Evolutionary conservation across 2,329 filamentous ascomycete genomes (phyloP), one percentile per base, ranked within the genome.

Genomic region (Venturia effusa): DNA sequence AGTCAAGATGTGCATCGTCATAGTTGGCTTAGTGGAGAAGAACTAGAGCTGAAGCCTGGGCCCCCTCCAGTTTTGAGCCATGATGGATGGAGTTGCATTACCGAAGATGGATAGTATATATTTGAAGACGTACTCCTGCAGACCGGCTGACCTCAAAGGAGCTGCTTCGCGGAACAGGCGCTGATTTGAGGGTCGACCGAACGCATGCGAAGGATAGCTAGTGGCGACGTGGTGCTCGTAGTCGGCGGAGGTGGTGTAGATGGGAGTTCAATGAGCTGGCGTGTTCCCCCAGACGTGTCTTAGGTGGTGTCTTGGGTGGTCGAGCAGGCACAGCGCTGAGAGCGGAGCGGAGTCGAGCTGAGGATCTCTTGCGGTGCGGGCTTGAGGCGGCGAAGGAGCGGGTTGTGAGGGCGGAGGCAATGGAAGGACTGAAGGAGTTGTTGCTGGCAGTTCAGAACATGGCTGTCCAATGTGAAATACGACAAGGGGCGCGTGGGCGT

Each of bases 81-180:
- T 3, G 13, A 6, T 34, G 34, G 17, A 45, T 34, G 15, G 0
- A 24, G 34, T 11, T 61, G 41, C 59, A 61, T 41, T 61, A 41
- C 15, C 30, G 37, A 61, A 59, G 59, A n/a, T n/a, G 41, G 24
- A 17, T 57, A 30, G 27, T 32, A 57, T 2, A 30, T 34, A 34
- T 17, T 57, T 40, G 59, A 60, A 40, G 37, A 61, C 19, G 51
- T 15, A 61, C 62, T 64, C 62, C 62, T 61, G 62, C 62, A 61
- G 62, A 64, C 62, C 62, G 24, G 62, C 62, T 61, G 62, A 64
- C 62, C 62, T 64, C 62, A 64, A 64, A 61, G 62, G 62, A 64
- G 62, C 57, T 64, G 37, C 45, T 57, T 37, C 45, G 61, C 30
- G 51, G 34, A 41, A 19, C 37, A 40, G 34, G 17, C 27, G 34